Percentiles rank a stretch among this genome's conserved stretches.
Conservation (phyloP, 441 rosid species). For the Aquilaria agallochum region DNA sequence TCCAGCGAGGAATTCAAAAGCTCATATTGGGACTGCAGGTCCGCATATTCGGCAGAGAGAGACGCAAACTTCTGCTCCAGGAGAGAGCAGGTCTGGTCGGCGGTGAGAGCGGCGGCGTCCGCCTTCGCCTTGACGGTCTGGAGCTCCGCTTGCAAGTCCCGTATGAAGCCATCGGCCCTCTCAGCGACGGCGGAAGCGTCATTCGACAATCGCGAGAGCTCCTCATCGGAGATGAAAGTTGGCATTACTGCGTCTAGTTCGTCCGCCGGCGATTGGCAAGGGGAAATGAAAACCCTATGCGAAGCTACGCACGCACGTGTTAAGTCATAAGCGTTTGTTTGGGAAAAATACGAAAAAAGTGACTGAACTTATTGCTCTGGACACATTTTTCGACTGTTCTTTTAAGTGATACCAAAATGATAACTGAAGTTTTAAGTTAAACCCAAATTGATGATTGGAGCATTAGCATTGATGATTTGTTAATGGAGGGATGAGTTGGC, state of each 20-base stretch:
- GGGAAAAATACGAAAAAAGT: no score
- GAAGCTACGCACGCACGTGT: no score
- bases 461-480: no score
- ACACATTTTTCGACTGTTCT: no score
- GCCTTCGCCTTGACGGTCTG: conserved; percentile 77
- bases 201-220: conserved; percentile 55
- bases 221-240: conserved; percentile 86
- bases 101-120: conserved; percentile 86
- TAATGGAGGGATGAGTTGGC: no score
- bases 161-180: conserved; percentile 77
- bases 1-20: conserved; percentile 76
- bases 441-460: no score
- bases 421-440: no score
- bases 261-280: background rate
- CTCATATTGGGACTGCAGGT: conserved; percentile 58
- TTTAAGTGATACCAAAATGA: no score
- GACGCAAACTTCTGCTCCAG: conserved; percentile 94
- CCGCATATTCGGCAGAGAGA: conserved; percentile 56
- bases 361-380: no score
- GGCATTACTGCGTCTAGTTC: conserved; percentile 38
- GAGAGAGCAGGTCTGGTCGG: conserved; percentile 93
- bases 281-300: conserved; percentile 18
- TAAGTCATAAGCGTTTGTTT: no score
- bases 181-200: conserved; percentile 66
- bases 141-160: conserved; percentile 51